phyloP scores from a whole-genome alignment of 1,284 basidiomycete species.

The Uromyces viciae-fabae region DNA sequence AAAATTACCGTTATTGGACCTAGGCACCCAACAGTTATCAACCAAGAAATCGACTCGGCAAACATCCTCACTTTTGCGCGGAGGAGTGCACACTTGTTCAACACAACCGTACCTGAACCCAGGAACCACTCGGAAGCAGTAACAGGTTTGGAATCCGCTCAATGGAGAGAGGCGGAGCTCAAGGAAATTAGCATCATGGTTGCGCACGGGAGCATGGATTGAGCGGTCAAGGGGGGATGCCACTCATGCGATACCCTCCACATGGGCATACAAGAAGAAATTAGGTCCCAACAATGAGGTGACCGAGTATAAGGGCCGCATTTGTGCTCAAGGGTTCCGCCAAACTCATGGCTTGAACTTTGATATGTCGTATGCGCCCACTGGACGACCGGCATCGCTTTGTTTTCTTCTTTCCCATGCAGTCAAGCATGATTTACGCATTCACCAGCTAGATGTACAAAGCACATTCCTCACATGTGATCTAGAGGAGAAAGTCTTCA shows the following conservation, averaged over 20 bases:
- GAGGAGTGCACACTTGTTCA: background rate
- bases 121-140: background rate
- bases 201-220: background rate
- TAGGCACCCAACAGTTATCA: background rate
- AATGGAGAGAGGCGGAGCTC: background rate
- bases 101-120: background rate
- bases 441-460: background rate
- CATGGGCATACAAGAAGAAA: background rate
- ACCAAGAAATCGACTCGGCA: background rate
- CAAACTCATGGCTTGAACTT: slow-evolving; percentile 5
- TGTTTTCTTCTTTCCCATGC: background rate
- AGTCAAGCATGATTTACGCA: background rate
- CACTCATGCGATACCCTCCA: background rate
- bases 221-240: background rate
- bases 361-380: background rate
- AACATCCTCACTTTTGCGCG: background rate
- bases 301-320: background rate
- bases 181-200: background rate
- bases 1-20: too few relatives aligned
- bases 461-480: background rate
- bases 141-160: too few relatives aligned
- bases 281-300: background rate
- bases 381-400: background rate
- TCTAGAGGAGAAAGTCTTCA: background rate
- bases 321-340: slow-evolving; percentile 14